phyloP scores from a whole-genome alignment of 345 rosid genomes.

The Euphorbia pulcherrima region DNA sequence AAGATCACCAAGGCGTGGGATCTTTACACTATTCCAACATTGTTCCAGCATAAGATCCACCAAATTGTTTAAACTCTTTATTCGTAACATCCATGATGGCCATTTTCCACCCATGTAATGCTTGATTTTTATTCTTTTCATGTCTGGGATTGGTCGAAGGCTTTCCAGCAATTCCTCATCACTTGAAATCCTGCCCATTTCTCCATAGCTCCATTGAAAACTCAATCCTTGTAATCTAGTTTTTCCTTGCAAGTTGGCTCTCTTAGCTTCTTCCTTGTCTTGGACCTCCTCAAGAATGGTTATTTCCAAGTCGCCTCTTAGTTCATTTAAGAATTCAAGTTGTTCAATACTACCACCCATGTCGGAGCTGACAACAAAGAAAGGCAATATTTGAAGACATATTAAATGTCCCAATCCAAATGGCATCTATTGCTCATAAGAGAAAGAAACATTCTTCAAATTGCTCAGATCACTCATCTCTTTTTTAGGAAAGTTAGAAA shows the following conservation, averaged over 20 bases:
- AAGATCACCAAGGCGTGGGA: conserved; percentile 23
- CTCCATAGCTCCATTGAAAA: neutral
- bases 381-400: no score
- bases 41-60: neutral
- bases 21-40: neutral
- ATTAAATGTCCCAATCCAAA: no score
- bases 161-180: neutral
- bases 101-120: neutral
- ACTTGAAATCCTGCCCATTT: neutral
- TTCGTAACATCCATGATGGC: neutral
- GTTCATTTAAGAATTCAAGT: conserved; percentile 6
- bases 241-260: neutral
- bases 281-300: neutral
- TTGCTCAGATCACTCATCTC: no score
- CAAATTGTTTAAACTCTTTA: no score
- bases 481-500: no score
- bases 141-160: neutral
- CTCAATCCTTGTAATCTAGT: neutral
- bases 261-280: neutral
- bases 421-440: no score
- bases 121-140: neutral
- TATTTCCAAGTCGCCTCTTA: neutral
- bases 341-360: neutral
- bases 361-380: conserved; percentile 4
- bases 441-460: no score